Conservation (phyloP, 2,329 filamentous ascomycete species). For the Penicillium griseofulvum region DNA sequence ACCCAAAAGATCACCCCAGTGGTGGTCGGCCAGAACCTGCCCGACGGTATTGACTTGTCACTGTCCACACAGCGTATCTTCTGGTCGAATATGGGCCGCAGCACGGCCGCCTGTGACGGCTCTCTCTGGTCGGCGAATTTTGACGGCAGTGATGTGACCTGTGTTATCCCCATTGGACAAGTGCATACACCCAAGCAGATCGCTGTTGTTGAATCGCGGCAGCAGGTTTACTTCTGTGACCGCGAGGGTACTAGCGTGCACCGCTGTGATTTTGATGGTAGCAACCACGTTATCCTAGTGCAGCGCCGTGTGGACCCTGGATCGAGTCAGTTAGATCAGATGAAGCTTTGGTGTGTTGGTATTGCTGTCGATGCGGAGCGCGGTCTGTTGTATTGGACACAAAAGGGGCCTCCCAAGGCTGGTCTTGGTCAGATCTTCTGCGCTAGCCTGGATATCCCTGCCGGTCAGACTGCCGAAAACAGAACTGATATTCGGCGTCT, state of each 20-base stretch:
- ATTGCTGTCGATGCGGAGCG: constrained; percentile 47
- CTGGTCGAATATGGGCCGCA: constrained; percentile 53
- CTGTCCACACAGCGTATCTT: constrained; percentile 40
- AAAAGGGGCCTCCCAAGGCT: constrained; percentile 57
- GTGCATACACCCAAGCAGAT: constrained; percentile 53
- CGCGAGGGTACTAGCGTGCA: constrained; percentile 44
- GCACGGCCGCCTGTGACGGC: constrained; percentile 40
- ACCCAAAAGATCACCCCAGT: constrained; percentile 16
- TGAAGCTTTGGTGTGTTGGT: constrained; percentile 56
- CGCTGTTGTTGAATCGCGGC: constrained; percentile 22
- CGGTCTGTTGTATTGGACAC: constrained; percentile 58
- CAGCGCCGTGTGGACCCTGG: constrained; percentile 25
- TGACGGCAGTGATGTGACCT: constrained; percentile 48
- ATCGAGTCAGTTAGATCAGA: constrained; percentile 18
- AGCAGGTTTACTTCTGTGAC: constrained; percentile 45
- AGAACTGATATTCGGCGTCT: constrained; percentile 47
- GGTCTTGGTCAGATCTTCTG: constrained; percentile 53
- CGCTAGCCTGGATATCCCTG: constrained; percentile 45
- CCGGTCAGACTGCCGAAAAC: constrained; percentile 31
- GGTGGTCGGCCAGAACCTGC: constrained; percentile 27
- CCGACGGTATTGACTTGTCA: constrained; percentile 48
- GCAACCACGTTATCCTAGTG: constrained; percentile 39
- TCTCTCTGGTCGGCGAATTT: constrained; percentile 47
- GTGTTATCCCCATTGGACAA: constrained; percentile 45
- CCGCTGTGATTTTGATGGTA: constrained; percentile 38